These are phyloP conservation scores for Tricholoma furcatifolium DNA, from an alignment of 768 basidiomycete species.

Conservation along the genomic window DNA sequence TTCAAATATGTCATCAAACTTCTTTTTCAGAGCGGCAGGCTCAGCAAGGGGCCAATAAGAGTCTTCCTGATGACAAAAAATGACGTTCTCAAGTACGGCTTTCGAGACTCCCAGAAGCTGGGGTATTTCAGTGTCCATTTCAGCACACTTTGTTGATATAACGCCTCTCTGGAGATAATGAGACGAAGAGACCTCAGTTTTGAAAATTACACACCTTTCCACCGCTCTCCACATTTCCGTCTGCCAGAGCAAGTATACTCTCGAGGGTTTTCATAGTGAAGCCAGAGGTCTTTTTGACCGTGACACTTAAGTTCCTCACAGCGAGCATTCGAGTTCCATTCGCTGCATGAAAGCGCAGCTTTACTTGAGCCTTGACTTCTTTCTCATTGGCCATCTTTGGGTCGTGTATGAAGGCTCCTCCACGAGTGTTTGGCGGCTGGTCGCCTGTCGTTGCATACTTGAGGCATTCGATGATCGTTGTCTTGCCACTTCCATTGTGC, in stretches of 20 bases:
- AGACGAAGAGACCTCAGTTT: background rate
- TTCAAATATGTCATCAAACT: slow-evolving; percentile 99
- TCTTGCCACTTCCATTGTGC: slow-evolving; percentile 98
- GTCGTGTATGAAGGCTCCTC: slow-evolving; percentile 98
- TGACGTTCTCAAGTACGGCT: slow-evolving; percentile 98
- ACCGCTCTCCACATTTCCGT: slow-evolving; percentile 61
- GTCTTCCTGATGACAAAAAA: slow-evolving; percentile 99
- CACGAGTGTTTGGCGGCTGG: slow-evolving; percentile 95
- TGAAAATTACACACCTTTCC: slow-evolving; percentile 61
- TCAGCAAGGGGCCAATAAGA: slow-evolving; percentile 98
- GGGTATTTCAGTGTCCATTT: slow-evolving; percentile 94
- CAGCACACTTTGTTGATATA: slow-evolving; percentile 97
- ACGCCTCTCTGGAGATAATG: slow-evolving; percentile 59
- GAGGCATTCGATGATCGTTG: slow-evolving; percentile 98
- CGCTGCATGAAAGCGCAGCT: slow-evolving; percentile 87
- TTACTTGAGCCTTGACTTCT: slow-evolving; percentile 98
- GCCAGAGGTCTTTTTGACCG: slow-evolving; percentile 83
- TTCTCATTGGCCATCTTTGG: slow-evolving; percentile 99
- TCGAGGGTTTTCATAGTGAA: slow-evolving; percentile 98
- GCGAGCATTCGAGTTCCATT: slow-evolving; percentile 90
- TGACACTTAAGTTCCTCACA: slow-evolving; percentile 87
- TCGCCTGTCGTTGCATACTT: slow-evolving; percentile 99
- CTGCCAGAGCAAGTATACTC: slow-evolving; percentile 77
- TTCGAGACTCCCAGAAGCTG: slow-evolving; percentile 93
- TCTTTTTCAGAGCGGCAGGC: slow-evolving; percentile 90